Base-by-base conservation (phyloP, 371 early-diverging fungal genomes). In the Mucor lusitanicus region DNA sequence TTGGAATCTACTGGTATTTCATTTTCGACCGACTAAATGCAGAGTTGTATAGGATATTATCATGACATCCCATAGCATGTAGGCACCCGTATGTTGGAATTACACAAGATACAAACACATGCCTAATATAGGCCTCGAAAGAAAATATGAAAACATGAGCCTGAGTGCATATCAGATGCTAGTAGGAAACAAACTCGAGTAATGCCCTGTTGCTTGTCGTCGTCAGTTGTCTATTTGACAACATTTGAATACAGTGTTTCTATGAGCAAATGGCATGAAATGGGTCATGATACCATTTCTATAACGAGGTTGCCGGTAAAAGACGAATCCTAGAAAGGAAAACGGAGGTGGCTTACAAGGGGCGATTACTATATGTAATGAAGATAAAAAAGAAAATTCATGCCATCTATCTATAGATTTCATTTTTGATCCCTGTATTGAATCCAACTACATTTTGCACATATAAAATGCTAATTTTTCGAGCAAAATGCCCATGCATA, bases 331-430 rank as follows among this genome's bases (percentile, higher is more conserved):
- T 27, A 53, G 33, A 46, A 48, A 50, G 65, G 65, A 25, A 59
- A 59, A 58, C 27, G 56, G 59, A 59, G 59, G 66, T 65, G 66
- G 66, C 66, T 53, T 59, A 64, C 65, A 58, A 64, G 48, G 35
- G 33, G 32, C 59, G 12, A 48, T 50, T 44, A 28, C 60, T 39
- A 37, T 39, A 37, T 44, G 33, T 64, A n/a, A 42, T 58, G 37
- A 58, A 58, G 6, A 12, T 17, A 9, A 23, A 46, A 44, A 21
- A 46, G 48, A 37, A 37, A 37, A 50, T 50, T 50, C 25, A 50
- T 50, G 50, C 50, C 21, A 50, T 50, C 25, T 23, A 23, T 19
- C 23, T 23, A 50, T 25, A 50, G 25, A 37, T 13, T 37, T 37
- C 37, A 37, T 37, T 37, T n/a, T 37, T 13, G 37, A 37, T 13